Percentiles rank a stretch among this genome's conserved stretches.
phyloP scores from a whole-genome alignment of 208 protist species.

The Trypanosoma mega region DNA sequence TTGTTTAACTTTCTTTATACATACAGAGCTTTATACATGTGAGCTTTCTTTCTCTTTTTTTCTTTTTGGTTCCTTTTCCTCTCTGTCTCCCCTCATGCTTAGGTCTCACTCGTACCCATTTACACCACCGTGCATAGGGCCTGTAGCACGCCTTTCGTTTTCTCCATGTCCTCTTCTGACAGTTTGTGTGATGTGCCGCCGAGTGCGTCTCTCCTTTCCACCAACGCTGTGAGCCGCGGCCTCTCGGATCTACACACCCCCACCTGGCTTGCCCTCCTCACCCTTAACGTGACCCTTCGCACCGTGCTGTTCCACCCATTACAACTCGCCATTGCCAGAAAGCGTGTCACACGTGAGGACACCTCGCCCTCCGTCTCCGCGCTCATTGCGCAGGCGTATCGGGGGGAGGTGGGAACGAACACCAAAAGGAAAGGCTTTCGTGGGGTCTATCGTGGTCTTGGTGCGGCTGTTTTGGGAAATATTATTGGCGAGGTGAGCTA shows the following conservation, averaged over 20 bases:
- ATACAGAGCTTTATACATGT: constrained; percentile 9
- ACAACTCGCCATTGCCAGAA: constrained; percentile 71
- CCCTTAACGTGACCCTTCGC: constrained; percentile 55
- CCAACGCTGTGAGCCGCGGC: constrained; percentile 76
- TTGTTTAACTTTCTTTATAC: constrained; percentile 1
- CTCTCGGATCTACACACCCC: constrained; percentile 79
- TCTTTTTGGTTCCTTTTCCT: too few relatives aligned
- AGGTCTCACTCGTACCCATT: not conserved
- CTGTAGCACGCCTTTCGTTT: not conserved
- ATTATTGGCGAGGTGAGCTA: constrained; percentile 74
- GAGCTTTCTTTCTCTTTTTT: too few relatives aligned
- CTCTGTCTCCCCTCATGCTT: too few relatives aligned
- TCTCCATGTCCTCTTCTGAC: not conserved
- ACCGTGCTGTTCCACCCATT: constrained; percentile 84
- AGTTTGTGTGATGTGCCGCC: not conserved
- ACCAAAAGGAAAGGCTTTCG: constrained; percentile 44
- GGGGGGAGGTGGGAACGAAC: constrained; percentile 30
- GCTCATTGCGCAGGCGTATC: constrained; percentile 51
- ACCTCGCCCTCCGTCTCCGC: constrained; percentile 43
- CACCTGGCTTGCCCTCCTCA: constrained; percentile 72
- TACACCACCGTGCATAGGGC: not conserved
- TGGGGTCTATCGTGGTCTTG: constrained; percentile 70
- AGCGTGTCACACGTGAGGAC: constrained; percentile 70
- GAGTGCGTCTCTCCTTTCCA: constrained; percentile 17
- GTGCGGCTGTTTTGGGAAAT: constrained; percentile 65